Base-by-base conservation (phyloP, 176 grass and related monocot species). In the Secale cereale region DNA sequence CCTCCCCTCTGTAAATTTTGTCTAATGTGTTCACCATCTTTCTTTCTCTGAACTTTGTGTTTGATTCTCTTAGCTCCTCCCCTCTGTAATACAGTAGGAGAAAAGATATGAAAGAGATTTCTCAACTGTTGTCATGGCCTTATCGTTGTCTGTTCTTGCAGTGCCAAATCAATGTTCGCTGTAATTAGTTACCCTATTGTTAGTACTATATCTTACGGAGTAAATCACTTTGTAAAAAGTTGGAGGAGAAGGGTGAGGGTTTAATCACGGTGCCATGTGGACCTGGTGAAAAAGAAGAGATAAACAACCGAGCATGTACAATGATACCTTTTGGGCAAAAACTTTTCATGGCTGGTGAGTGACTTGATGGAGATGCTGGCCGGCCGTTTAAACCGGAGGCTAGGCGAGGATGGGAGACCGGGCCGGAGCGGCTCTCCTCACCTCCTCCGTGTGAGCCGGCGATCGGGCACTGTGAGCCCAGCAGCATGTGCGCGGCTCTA, bases 401-500 rank as follows among this genome's bases (percentile, higher is more conserved):
- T 19, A 50, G 46, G 40, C 26, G 35, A 39, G 32, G 69, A 16
- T 48, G 17, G 70, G 37, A 63, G 81, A 29, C 50, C 67, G 81
- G 23, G 22, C 80, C 75, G 50, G 76, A 57, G 16, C 48, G 48
- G 48, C 48, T 19, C 48, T 52, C 46, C 46, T 48, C 45, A 10
- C 41, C 81, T 15, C 41, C 80, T 76, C 78, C 82, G 73, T 86
- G 87, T 63, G 82, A 81, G 86, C 33, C 65, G 64, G 59, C 67
- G 83, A 86, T 86, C 57, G 87, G 81, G 74, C 81, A 60, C 43
- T 23, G 87, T 60, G 81, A 3, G 16, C 4, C 3, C 90, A 20
- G 60, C 88, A 89, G 60, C 88, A 89, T 85, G 86, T 90, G 87
- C 70, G 5, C 7, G 0, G 15, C 60, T 83, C 67, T 66, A 43